phyloP scores from a whole-genome alignment of 441 rosid genomes.

The Adansonia rubrostipa region DNA sequence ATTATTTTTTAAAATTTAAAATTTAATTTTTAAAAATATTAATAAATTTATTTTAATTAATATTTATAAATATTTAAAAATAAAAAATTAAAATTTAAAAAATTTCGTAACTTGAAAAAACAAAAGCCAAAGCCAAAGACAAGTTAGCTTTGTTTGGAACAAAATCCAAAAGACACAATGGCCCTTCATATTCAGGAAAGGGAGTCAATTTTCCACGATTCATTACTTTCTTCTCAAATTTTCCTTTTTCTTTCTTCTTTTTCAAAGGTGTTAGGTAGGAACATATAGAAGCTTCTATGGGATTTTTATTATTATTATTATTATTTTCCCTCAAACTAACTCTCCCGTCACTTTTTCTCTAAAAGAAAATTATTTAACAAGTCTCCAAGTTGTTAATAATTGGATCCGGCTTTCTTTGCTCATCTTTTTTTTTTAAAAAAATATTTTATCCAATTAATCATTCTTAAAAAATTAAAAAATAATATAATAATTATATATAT shows the following conservation, averaged over 20 bases:
- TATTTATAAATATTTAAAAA: too few species aligned
- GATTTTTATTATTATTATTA: constrained; percentile 21
- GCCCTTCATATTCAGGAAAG: constrained; percentile 34
- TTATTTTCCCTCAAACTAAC: background rate
- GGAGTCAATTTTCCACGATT: constrained; percentile 37
- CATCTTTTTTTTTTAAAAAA: too few species aligned
- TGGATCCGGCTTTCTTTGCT: too few species aligned
- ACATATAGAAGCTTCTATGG: constrained; percentile 59
- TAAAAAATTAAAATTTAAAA: background rate
- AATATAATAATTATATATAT: too few species aligned
- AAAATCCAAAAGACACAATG: constrained; percentile 29
- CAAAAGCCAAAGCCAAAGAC: background rate
- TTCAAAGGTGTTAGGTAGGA: constrained; percentile 61
- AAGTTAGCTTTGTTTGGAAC: constrained; percentile 18
- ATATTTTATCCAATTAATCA: too few species aligned
- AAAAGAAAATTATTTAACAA: constrained; percentile 28
- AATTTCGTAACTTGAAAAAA: background rate
- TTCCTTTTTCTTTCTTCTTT: constrained; percentile 26
- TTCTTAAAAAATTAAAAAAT: too few species aligned
- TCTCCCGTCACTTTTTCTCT: background rate
- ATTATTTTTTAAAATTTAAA: too few species aligned
- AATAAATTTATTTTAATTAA: too few species aligned
- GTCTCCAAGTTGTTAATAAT: background rate
- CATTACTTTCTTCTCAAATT: background rate
- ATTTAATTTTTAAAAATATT: too few species aligned